A percentile compares a stretch with the other conserved stretches of the same genome.
These are phyloP conservation scores for Artemisia annua DNA, from an alignment of 129 eudicot species.

Conservation along the genomic window DNA sequence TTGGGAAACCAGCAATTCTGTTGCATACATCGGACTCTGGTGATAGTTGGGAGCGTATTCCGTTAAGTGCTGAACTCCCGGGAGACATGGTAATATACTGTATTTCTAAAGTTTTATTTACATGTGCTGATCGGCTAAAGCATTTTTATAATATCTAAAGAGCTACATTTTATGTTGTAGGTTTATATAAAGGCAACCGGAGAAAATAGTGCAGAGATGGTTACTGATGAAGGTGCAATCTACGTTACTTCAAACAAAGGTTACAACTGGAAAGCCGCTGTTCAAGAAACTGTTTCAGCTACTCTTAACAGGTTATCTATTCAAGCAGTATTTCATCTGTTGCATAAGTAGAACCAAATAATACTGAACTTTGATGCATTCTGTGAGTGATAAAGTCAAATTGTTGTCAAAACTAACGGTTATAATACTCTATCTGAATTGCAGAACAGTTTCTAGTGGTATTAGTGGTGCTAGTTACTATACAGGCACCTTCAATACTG, in stretches of 20 bases:
- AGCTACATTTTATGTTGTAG: constrained; percentile 32
- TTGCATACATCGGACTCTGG: constrained; percentile 89
- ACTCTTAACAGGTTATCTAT: constrained; percentile 84
- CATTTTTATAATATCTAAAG: neutral
- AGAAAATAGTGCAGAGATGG: constrained; percentile 98
- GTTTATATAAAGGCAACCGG: constrained; percentile 91
- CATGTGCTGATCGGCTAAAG: neutral
- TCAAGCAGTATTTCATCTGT: neutral
- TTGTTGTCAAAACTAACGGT: constrained; percentile 23
- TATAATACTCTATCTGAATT: constrained; percentile 34
- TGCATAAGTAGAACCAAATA: no score
- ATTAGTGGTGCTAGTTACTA: constrained; percentile 99
- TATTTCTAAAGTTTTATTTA: neutral
- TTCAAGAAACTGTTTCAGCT: constrained; percentile 99
- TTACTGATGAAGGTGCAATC: constrained; percentile 98
- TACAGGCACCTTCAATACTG: constrained; percentile 97
- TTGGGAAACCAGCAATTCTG: constrained; percentile 94
- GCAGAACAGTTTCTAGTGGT: constrained; percentile 99
- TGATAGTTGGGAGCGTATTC: constrained; percentile 93
- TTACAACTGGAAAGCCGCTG: constrained; percentile 98
- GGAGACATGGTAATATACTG: constrained; percentile 74
- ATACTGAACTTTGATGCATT: neutral
- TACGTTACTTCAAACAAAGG: constrained; percentile 91
- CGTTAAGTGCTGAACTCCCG: constrained; percentile 94
- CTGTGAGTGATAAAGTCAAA: neutral